Percentiles rank a stretch among this genome's conserved stretches.
These are phyloP conservation scores for Fragaria vesca DNA, from an alignment of 306 rosid genomes.

Conservation along the genomic window DNA sequence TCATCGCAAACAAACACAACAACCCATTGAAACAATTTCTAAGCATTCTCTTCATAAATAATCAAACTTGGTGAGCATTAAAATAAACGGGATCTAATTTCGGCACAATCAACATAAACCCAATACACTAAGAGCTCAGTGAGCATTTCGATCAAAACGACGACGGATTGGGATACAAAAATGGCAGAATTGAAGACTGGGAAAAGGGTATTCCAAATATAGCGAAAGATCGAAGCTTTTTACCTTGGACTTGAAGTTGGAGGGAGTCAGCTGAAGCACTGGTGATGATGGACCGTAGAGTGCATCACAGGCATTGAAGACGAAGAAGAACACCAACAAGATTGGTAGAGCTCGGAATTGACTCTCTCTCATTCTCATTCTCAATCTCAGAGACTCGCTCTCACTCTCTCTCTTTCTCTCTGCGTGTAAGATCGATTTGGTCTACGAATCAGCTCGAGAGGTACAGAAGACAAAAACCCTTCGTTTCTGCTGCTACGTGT, in stretches of 20 bases:
- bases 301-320: slow-evolving; percentile 49
- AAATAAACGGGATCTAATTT: neutral
- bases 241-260: slow-evolving; percentile 98
- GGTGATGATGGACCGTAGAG: slow-evolving; percentile 91
- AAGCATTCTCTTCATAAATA: neutral
- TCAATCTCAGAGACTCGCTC: slow-evolving; percentile 21
- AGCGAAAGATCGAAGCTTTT: neutral
- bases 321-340: slow-evolving; percentile 25
- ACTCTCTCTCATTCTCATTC: slow-evolving; percentile 27
- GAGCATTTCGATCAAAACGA: slow-evolving; percentile 15
- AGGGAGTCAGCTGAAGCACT: slow-evolving; percentile 82
- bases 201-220: neutral
- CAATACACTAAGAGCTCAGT: neutral
- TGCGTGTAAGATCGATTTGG: neutral
- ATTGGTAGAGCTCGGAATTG: slow-evolving; percentile 29
- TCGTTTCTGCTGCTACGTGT: slow-evolving; percentile 49
- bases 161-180: neutral
- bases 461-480: slow-evolving; percentile 10
- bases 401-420: neutral
- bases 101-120: neutral
- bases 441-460: slow-evolving; percentile 28
- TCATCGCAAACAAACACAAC: neutral
- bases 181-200: slow-evolving; percentile 10
- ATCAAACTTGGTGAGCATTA: slow-evolving; percentile 1
- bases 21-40: neutral